phyloP scores from a whole-genome alignment of 768 basidiomycete species.

The Auriscalpium vulgare region DNA sequence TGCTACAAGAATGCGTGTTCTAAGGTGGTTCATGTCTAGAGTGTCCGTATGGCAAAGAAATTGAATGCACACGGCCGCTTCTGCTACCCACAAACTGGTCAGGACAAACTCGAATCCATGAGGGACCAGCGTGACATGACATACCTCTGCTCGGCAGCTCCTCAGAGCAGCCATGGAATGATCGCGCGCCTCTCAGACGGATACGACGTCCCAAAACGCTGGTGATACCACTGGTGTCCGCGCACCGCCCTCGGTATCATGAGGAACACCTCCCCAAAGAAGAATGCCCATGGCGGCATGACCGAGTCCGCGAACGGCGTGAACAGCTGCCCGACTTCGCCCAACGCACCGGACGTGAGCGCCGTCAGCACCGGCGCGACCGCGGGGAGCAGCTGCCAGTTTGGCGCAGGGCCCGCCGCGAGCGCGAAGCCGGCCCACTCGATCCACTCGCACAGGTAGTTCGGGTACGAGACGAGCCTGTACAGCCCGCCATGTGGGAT shows the following conservation, averaged over 20 bases:
- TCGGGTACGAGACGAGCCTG: slow-evolving; percentile 77
- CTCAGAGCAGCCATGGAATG: slow-evolving; percentile 60
- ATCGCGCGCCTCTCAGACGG: slow-evolving; percentile 70
- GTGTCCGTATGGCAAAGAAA: no score
- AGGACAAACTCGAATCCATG: no score
- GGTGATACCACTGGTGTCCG: slow-evolving; percentile 82
- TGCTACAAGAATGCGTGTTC: no score
- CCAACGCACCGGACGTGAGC: not conserved
- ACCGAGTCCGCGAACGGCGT: slow-evolving; percentile 27
- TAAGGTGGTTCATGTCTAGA: no score
- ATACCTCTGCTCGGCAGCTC: no score
- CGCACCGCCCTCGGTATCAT: slow-evolving; percentile 81
- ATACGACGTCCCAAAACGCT: slow-evolving; percentile 63
- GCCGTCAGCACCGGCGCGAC: not conserved
- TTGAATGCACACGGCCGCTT: no score
- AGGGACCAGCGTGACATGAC: no score
- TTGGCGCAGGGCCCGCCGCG: slow-evolving; percentile 49
- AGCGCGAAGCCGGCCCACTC: slow-evolving; percentile 90
- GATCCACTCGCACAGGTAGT: slow-evolving; percentile 92
- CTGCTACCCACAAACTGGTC: no score
- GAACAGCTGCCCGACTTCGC: slow-evolving; percentile 11
- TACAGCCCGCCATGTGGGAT: slow-evolving; percentile 79
- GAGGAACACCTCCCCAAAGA: slow-evolving; percentile 57
- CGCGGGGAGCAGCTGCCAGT: slow-evolving; percentile 16
- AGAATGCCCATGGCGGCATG: slow-evolving; percentile 76